Conservation (phyloP, 495 filamentous ascomycete species). For the Penicillium coprophilum region DNA sequence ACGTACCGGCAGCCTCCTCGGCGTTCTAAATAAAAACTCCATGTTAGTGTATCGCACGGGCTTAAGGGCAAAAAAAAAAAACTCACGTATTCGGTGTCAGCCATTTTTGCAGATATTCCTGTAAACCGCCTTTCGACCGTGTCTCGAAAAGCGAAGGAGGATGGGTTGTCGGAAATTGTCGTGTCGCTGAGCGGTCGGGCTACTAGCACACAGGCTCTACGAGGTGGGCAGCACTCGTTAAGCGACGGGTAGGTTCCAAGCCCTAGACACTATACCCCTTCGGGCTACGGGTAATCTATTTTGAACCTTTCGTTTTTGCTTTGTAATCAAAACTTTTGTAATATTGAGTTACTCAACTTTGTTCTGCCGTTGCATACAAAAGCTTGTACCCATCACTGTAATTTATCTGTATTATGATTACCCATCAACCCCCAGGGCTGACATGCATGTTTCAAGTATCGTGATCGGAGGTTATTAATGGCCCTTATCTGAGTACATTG, state of each 20-base stretch:
- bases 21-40: conserved; percentile 61
- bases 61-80: conserved; percentile 10
- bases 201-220: conserved; percentile 33
- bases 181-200: conserved; percentile 44
- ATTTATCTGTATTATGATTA: conserved; percentile 1
- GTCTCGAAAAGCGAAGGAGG: conserved; percentile 52
- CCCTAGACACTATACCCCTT: conserved; percentile 42
- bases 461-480: background rate
- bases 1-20: conserved; percentile 89
- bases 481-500: background rate
- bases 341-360: background rate
- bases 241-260: conserved; percentile 47
- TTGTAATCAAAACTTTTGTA: background rate
- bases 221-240: conserved; percentile 49
- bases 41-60: conserved; percentile 37
- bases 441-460: background rate
- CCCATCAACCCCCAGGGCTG: background rate
- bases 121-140: conserved; percentile 51
- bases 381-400: background rate
- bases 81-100: conserved; percentile 90
- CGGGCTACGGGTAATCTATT: conserved; percentile 14
- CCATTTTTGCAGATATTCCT: conserved; percentile 74
- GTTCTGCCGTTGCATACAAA: background rate
- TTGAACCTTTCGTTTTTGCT: background rate
- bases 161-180: conserved; percentile 47